Base-by-base conservation (phyloP, 2,329 filamentous ascomycete genomes). In the Fusarium compactum region DNA sequence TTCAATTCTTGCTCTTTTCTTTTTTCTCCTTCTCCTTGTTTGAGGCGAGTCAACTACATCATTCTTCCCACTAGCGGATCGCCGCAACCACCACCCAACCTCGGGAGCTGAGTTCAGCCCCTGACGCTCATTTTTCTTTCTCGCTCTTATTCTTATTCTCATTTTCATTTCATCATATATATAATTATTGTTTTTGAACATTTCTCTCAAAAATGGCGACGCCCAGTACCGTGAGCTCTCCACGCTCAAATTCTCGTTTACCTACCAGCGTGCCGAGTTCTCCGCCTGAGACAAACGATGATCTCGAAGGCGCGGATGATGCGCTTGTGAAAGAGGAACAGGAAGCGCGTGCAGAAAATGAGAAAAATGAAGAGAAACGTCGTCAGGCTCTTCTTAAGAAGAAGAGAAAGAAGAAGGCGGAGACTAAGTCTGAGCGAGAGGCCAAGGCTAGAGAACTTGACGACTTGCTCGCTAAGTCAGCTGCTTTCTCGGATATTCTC, bases 401-500 rank as follows among this genome's bases (percentile, higher is more conserved):
- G 67, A 80, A 83, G 8, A 77, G 73, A 47, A 86, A 83, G 74
- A 84, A 83, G 73, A 87, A 85, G 72, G 82, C 83, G 1, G 79
- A 87, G 48, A 85, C 84, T 3, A 85, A 86, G 58, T 78, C 81
- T 2, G 87, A 90, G 67, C 81, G 86, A 2, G 86, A 89, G 47
- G 82, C 81, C 1, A 90, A 90, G 71, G 88, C 87, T 0, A 83
- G 82, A 45, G 86, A 90, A 60, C 79, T 91, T 0, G 87, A 91
- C 27, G 85, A 87, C 51, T 79, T 91, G 4, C 80, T 91, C 0
- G 82, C 81, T 44, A 88, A 90, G 74, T 89, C 86, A 50, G 87
- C 85, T 0, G 84, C 87, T 0, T 91, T 91, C 60, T 87, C 86
- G 24, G 86, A 90, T 40, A 89, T 90, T 12, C 75, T 91, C 3